Base-by-base conservation (phyloP, 768 basidiomycete genomes). In the Phaeotremella fagi region DNA sequence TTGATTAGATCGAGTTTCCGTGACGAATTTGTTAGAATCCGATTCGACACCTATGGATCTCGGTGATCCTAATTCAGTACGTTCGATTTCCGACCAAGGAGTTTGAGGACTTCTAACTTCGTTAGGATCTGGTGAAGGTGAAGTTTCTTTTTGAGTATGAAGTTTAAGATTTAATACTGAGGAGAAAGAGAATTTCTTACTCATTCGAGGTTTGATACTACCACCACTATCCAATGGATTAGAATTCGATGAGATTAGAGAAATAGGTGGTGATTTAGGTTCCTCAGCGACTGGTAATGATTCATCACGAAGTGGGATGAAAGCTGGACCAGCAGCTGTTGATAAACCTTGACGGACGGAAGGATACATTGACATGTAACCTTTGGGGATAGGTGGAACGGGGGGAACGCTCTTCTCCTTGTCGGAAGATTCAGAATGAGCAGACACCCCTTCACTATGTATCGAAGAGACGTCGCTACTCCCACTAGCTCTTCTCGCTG, bases 181-280 rank as follows among this genome's bases (percentile, higher is more conserved):
- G 4, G 70, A 72, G 60, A 74, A 74, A 1, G 73, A 74, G 71
- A 71, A 74, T 57, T 74, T 74, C 48, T 74, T 74, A 53, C 45
- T 62, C 66, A 73, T 70, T 41, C 53, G 38, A 14, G 48, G 52
- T 46, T 49, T 58, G 22, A 7, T 14, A 6, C 7, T 7, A 41
- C 12, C 11, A 9, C 33, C 33, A 35, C 33, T 35, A 41, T 41
- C 38, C 7, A 9, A 22, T 12, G 38, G n/a, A 38, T 36, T 18
- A 18, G 52, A 55, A 14, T 50, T 47, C 7, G 50, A 31, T 12
- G 60, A 49, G n/a, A 56, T 42, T n/a, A 47, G 42, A 2, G 46
- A 49, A 16, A 51, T 29, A 9, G 50, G 59, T 4, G 48, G 36
- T 3, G 48, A 23, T 43, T 29, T 25, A 12, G 48, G 48, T 16